Percentiles rank a stretch among this genome's conserved stretches.
Evolutionary conservation across 495 filamentous ascomycete genomes (phyloP).

Genomic region (Chaetomium tenue): DNA sequence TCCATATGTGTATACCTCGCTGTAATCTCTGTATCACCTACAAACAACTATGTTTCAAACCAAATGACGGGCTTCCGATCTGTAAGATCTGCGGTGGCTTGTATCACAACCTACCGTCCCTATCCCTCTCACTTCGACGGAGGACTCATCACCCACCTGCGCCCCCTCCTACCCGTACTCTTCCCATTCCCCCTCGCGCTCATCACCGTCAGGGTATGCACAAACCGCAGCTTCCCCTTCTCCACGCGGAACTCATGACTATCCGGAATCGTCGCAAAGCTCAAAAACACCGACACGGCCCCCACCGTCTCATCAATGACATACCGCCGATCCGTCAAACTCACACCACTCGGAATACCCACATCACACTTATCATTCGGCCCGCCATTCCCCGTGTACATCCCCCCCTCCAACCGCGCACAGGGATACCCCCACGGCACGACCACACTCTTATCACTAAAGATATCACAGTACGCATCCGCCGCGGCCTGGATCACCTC

Average conservation of each 20-base stretch:
- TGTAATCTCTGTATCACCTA: neutral
- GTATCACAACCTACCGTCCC: too few species aligned
- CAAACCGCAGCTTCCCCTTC: constrained; percentile 48
- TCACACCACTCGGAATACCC: constrained; percentile 41
- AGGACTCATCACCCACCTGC: constrained; percentile 1
- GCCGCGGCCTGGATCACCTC: constrained; percentile 49
- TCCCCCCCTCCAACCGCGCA: constrained; percentile 48
- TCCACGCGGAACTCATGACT: constrained; percentile 54
- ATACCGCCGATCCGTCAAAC: constrained; percentile 45
- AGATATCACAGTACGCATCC: constrained; percentile 52
- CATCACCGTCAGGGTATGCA: constrained; percentile 50
- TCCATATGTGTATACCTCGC: neutral
- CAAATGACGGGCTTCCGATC: too few species aligned
- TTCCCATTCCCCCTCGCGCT: constrained; percentile 21
- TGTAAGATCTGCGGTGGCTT: too few species aligned
- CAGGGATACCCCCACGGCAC: constrained; percentile 54
- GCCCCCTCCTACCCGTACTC: constrained; percentile 6
- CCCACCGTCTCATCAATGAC: constrained; percentile 54
- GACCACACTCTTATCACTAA: constrained; percentile 42
- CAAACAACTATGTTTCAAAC: too few species aligned
- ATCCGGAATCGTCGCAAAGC: constrained; percentile 47
- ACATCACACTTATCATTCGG: constrained; percentile 41
- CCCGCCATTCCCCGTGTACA: constrained; percentile 42
- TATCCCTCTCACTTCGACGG: neutral
- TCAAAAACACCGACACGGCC: constrained; percentile 47